Base-by-base conservation (phyloP, 2,329 filamentous ascomycete species). In the Colletotrichum australisinense region DNA sequence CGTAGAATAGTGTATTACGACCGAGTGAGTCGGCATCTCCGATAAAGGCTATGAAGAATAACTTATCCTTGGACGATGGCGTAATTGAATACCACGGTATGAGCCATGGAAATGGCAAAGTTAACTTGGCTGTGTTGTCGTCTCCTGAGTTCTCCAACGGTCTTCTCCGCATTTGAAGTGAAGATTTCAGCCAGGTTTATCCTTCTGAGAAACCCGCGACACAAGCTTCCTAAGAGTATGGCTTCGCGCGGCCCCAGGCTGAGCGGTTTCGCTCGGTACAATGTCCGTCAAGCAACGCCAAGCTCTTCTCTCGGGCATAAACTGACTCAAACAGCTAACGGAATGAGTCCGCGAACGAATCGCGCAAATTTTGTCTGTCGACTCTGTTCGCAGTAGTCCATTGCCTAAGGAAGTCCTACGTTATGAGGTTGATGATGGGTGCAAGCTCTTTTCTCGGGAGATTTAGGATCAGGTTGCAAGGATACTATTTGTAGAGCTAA, bases 211-310 rank as follows among this genome's bases (percentile, higher is more conserved):
- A 32, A 22, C n/a, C 38, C 19, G 30, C 28, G 22, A 26, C 42
- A 58, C 32, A 57, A 63, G 57, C 64, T 69, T 65, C 57, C 32
- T 14, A 16, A 38, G 22, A 9, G 28, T 24, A 24, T 30, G 8
- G 16, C 53, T 19, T 46, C 49, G 38, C 42, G 30, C n/a, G 7
- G 53, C 30, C 24, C 30, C 30, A 2, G 24, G 32, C 42, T 58
- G 52, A 55, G 32, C 42, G 22, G 52, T 22, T 66, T 28, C n/a
- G 5, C n/a, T 59, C 65, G 53, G 69, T 24, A 69, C 58, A 38
- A 59, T 69, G 58, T 46, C 53, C 65, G 65, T 58, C 22, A 49
- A 52, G 42, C 56, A 53, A 63, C 22, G 59, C 58, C 69, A 59
- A 63, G 52, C 32, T 42, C 35, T 32, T 26, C 26, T 53, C 52